Base-by-base conservation (phyloP, 805 yeast species). In the Saturnispora mendoncae region DNA sequence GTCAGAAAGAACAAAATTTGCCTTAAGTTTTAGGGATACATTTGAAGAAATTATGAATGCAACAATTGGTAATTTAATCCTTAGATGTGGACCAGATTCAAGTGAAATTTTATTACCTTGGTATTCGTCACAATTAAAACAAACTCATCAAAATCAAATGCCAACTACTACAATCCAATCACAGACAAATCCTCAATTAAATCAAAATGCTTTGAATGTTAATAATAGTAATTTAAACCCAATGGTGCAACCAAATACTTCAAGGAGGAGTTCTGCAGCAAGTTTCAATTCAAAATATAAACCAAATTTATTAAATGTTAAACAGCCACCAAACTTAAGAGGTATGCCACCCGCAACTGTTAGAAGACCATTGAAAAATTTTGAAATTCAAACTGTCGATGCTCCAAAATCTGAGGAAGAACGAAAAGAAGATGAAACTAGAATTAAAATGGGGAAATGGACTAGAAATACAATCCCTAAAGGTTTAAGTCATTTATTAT, bases 1-100 rank as follows among this genome's bases (percentile, higher is more conserved):
- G 80, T 69, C 80, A 14, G 84, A 78, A 51, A 64, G 84, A 45
- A 73, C 83, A 0, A 69, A 69, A 49, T 74, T 76, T 58, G 83
- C 81, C 1, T 53, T 75, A 14, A 69, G 71, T 30, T 78, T 77
- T 51, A 65, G 84, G 54, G 83, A 78, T 50, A 76, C 81, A 2
- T 78, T 78, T 59, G 85, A 78, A 52, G 80, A 76, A 49, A 57
- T 78, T 44, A 73, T 77, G 76, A 65, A 68, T 49, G 80, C 82
- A 6, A 78, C 84, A 0, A 68, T 77, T 21, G 79, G 77, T 37
- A 76, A 78, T 50, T 58, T 78, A 50, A 72, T 74, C 42, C 74
- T 76, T 43, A 62, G 80, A 51, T 75, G 81, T 62, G 80, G 81
- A 0, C 78, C 80, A 1, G 76, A 75, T 54, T 71, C 80, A 3